These are phyloP conservation scores for Pecoramyces ruminantium DNA, from an alignment of 192 early-diverging fungal species.

Conservation along the genomic window DNA sequence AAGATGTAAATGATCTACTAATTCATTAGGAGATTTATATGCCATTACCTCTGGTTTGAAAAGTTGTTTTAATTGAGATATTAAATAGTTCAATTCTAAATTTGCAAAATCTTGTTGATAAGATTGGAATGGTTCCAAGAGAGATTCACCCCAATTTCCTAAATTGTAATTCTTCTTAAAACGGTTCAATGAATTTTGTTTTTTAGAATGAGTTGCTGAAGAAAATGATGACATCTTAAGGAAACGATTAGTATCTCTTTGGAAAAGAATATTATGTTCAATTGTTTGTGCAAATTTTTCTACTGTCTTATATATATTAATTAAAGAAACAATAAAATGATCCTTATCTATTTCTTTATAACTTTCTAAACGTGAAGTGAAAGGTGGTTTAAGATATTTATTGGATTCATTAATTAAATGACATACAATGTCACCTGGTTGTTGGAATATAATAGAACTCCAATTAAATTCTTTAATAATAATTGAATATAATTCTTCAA, in stretches of 20 bases:
- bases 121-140: slow-evolving; percentile 47
- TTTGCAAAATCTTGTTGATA: slow-evolving; percentile 42
- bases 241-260: neutral
- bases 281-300: neutral
- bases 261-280: neutral
- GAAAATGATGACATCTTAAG: neutral
- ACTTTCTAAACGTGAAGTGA: neutral
- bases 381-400: neutral
- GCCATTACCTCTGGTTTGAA: slow-evolving; percentile 7
- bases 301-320: neutral
- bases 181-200: neutral
- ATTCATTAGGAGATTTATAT: slow-evolving; percentile 20
- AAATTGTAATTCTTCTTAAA: slow-evolving; percentile 2
- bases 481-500: neutral
- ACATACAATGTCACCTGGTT: neutral
- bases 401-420: neutral
- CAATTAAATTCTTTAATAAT: neutral
- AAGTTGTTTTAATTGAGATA: slow-evolving; percentile 1
- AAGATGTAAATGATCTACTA: slow-evolving; percentile 22
- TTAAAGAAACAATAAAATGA: neutral
- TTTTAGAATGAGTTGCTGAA: neutral
- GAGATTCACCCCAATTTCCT: slow-evolving; percentile 30
- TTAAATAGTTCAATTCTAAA: slow-evolving; percentile 29
- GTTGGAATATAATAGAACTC: neutral
- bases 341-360: neutral